Percentiles rank a stretch among this genome's conserved stretches.
Evolutionary conservation across 2,329 filamentous ascomycete genomes (phyloP).

Genomic region (Beauveria sp.): DNA sequence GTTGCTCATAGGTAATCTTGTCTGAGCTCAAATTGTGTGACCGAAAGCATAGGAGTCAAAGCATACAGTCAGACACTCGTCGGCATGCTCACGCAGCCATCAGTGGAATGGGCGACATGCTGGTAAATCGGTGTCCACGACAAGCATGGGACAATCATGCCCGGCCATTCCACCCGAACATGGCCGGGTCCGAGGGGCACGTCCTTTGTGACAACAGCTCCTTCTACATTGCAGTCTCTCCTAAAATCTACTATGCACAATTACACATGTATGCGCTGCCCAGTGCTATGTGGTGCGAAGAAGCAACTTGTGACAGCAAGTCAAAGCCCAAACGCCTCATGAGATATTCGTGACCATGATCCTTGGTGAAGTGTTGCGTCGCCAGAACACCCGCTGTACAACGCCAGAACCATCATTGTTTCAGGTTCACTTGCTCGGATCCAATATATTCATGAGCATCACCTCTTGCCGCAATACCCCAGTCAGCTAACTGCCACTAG

Average conservation of each 20-base stretch:
- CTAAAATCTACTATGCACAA: background rate
- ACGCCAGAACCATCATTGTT: background rate
- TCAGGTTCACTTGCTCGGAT: background rate
- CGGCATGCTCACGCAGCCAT: background rate
- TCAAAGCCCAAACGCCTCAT: background rate
- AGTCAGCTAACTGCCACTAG: constrained; percentile 45
- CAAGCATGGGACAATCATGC: background rate
- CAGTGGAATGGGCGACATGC: no score
- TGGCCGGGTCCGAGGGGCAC: background rate
- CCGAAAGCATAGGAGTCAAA: background rate
- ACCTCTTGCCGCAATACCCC: constrained; percentile 18
- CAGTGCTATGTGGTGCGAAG: no score
- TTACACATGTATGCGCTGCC: background rate
- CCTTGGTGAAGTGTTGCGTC: background rate
- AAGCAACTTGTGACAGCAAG: background rate
- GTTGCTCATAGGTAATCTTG: background rate
- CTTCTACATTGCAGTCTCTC: no score
- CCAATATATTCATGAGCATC: background rate
- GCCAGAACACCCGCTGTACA: background rate
- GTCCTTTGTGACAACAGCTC: background rate
- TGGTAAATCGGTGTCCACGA: background rate
- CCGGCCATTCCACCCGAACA: background rate
- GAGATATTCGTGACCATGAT: background rate
- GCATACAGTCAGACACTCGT: background rate
- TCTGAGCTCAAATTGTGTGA: background rate